These are phyloP conservation scores for Emericellopsis atlantica DNA, from an alignment of 2,329 filamentous ascomycete species.

Conservation along the genomic window DNA sequence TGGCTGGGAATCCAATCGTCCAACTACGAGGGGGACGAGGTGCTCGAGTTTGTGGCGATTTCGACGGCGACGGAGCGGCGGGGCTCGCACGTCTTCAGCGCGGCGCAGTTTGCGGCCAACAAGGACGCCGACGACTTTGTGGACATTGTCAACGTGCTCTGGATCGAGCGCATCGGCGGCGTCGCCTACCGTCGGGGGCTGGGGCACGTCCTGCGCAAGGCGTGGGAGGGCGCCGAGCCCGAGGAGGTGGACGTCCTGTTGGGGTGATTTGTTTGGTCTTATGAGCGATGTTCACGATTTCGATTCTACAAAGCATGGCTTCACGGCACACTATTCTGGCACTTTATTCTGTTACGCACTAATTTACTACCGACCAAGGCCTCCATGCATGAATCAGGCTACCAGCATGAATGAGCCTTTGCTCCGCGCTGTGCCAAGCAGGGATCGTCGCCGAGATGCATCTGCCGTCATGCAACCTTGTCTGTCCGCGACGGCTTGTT, in stretches of 20 bases:
- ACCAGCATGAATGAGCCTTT: no score
- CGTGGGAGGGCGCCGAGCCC: conserved; percentile 25
- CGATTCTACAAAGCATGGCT: no score
- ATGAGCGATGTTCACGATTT: no score
- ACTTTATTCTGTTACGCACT: no score
- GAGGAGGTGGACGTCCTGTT: conserved; percentile 27
- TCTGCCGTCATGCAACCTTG: no score
- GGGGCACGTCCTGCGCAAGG: conserved; percentile 25
- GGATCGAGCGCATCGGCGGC: conserved; percentile 30
- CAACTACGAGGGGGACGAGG: conserved; percentile 30
- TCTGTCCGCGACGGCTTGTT: no score
- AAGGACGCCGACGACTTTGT: conserved; percentile 27
- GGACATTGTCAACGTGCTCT: conserved; percentile 32
- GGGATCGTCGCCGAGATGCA: no score
- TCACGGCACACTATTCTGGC: no score
- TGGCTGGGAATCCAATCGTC: conserved; percentile 32
- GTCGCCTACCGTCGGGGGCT: conserved; percentile 27
- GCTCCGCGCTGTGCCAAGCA: no score
- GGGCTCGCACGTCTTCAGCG: conserved; percentile 25
- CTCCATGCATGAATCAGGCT: no score
- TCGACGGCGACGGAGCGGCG: conserved; percentile 26
- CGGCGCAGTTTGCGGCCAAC: conserved; percentile 25
- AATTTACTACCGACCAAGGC: no score
- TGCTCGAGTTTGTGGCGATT: conserved; percentile 29
- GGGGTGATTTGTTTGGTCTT: conserved; percentile 12